Percentiles rank a stretch among this genome's conserved stretches.
Evolutionary conservation across 345 rosid species (phyloP).

Genomic region (Trapa incisa): DNA sequence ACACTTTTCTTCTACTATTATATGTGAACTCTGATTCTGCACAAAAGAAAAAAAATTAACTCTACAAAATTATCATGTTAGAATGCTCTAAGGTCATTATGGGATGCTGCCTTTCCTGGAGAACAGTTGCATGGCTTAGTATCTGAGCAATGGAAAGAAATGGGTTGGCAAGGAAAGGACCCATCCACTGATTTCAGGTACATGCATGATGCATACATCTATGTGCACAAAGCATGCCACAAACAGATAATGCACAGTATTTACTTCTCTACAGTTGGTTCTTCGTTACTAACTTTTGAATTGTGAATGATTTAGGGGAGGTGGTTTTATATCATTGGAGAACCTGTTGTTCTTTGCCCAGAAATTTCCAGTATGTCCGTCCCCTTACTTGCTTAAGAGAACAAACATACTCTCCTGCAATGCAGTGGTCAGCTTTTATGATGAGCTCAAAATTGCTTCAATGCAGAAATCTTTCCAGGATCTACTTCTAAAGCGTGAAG

Average conservation of each 20-base stretch:
- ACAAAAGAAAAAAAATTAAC: not conserved
- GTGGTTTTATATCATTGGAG: conserved; percentile 98
- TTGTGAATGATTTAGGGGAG: conserved; percentile 51
- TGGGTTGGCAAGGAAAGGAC: conserved; percentile 99
- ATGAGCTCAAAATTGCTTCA: not conserved
- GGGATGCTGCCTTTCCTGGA: conserved; percentile 87
- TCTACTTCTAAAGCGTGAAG: conserved; percentile 84
- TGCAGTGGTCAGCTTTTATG: not conserved
- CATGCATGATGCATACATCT: not conserved
- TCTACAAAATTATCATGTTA: conserved; percentile 17
- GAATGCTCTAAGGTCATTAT: conserved; percentile 80
- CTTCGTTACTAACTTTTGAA: not conserved
- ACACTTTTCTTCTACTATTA: not conserved
- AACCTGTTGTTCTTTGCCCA: conserved; percentile 82
- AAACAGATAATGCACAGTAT: not conserved
- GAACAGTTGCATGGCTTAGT: conserved; percentile 74
- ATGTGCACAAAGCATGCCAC: not conserved
- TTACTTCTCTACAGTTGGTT: not conserved
- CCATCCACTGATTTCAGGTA: conserved; percentile 99
- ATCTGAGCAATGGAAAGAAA: conserved; percentile 99
- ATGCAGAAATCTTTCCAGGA: conserved; percentile 85
- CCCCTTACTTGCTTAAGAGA: not conserved
- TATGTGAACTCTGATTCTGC: not conserved
- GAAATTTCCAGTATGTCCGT: conserved; percentile 53
- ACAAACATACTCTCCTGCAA: not conserved